Base-by-base conservation (phyloP, 73 alveolate genomes). In the Urostyla sp. region DNA sequence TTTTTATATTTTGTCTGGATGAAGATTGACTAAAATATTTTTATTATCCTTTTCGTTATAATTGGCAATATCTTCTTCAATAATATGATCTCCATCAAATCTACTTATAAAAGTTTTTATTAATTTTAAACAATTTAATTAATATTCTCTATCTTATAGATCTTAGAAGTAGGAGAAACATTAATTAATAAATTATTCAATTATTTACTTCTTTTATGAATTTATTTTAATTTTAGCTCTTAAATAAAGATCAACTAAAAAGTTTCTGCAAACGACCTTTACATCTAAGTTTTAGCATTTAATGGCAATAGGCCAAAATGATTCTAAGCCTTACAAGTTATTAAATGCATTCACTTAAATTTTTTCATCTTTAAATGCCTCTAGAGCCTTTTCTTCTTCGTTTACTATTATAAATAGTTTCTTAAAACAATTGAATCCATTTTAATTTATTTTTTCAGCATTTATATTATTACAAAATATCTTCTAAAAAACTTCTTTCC, bases 31-130 rank as follows among this genome's bases (percentile, higher is more conserved):
- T 16, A 16, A 2, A 2, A 69, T 69, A 20, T n/a, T 46, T 45
- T 69, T 69, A 7, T 46, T 0, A 26, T 69, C 83, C 20, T 45
- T 49, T 13, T 52, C n/a, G 31, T 45, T 57, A 49, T 46, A 69
- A 34, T 69, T 20, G 7, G 49, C 1, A 18, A 36, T 23, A 28
- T 69, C 83, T 18, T 81, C 86, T 26, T 77, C 80, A 26, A 34
- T n/a, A 27, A 75, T 75, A 48, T 84, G 92, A 6, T 74, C 67
- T 0, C 92, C 92, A 59, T 84, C 92, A 43, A 73, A 84, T 21
- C 92, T 57, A 27, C 61, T 20, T 1, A 84, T 53, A 37, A 75
- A 84, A 32, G 67, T 84, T 34, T 74, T 57, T 18, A 84, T 45
- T 13, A 84, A 44, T 40, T 44, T 34, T 36, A 84, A 83, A 56